A percentile compares a stretch with the other conserved stretches of the same genome.
Evolutionary conservation across 768 basidiomycete species (phyloP).

Genomic region (Pulveroboletus sp.): DNA sequence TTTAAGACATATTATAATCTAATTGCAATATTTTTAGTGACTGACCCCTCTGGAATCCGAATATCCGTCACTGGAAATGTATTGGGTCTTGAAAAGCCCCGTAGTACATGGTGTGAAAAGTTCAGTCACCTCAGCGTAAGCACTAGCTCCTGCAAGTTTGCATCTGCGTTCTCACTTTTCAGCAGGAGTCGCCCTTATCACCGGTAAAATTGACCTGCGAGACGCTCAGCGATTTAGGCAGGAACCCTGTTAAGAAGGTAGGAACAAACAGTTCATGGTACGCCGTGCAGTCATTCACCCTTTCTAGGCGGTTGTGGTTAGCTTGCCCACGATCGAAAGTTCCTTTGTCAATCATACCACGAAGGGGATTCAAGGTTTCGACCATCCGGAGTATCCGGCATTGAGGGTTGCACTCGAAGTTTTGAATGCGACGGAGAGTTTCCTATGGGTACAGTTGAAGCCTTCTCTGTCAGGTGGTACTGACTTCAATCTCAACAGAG

Average conservation of each 20-base stretch:
- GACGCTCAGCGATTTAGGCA: slow-evolving; percentile 72
- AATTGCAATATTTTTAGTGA: slow-evolving; percentile 47
- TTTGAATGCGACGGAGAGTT: slow-evolving; percentile 91
- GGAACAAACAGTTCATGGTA: background rate
- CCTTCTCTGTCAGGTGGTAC: background rate
- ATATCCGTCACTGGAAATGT: slow-evolving; percentile 92
- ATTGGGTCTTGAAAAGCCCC: slow-evolving; percentile 60
- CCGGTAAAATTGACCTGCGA: slow-evolving; percentile 64
- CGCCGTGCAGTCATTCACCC: background rate
- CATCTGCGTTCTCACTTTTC: slow-evolving; percentile 1
- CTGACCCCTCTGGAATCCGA: slow-evolving; percentile 74
- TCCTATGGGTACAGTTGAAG: slow-evolving; percentile 68
- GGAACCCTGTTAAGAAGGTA: slow-evolving; percentile 68
- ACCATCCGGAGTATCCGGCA: slow-evolving; percentile 81
- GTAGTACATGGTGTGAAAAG: slow-evolving; percentile 67
- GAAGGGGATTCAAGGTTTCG: slow-evolving; percentile 73
- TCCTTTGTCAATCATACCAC: slow-evolving; percentile 77
- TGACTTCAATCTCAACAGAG: slow-evolving; percentile 43
- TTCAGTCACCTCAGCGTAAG: slow-evolving; percentile 58
- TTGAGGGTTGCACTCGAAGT: slow-evolving; percentile 80
- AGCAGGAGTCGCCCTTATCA: slow-evolving; percentile 48
- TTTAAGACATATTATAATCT: background rate
- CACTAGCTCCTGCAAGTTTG: slow-evolving; percentile 27
- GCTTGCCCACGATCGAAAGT: slow-evolving; percentile 92
- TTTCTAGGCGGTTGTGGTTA: slow-evolving; percentile 72